A percentile compares a stretch with the other conserved stretches of the same genome.
These are phyloP conservation scores for Lotmaria passim DNA, from an alignment of 208 protist species.

Conservation along the genomic window DNA sequence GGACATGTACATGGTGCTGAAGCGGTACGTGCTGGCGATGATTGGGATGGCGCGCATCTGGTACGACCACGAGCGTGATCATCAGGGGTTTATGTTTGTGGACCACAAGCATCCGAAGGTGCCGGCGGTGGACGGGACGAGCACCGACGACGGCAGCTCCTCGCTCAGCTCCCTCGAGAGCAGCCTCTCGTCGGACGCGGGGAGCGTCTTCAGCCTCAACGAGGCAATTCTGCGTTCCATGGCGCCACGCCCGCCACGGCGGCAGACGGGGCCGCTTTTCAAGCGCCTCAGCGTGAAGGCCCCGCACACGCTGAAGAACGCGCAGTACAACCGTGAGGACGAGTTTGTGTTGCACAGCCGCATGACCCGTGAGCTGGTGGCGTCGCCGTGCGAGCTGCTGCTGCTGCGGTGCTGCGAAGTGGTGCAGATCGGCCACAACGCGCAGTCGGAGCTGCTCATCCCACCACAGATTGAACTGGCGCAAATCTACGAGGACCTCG, in stretches of 20 bases:
- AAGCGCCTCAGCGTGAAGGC: conserved; percentile 51
- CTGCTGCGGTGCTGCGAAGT: conserved; percentile 88
- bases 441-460: conserved; percentile 87
- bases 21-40: conserved; percentile 84
- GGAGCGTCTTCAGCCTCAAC: conserved; percentile 81
- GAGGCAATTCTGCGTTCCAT: conserved; percentile 79
- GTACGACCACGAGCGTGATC: conserved; percentile 81
- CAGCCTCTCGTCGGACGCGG: conserved; percentile 52
- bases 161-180: conserved; percentile 66
- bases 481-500: conserved; percentile 83
- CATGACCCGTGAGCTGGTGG: conserved; percentile 81
- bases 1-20: conserved; percentile 86
- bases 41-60: conserved; percentile 81
- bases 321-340: conserved; percentile 48
- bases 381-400: conserved; percentile 82
- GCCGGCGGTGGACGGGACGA: conserved; percentile 25
- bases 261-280: conserved; percentile 62
- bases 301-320: conserved; percentile 33
- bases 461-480: conserved; percentile 76
- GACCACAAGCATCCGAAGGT: conserved; percentile 41
- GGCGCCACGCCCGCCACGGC: conserved; percentile 59
- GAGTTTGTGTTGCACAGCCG: conserved; percentile 84
- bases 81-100: conserved; percentile 67
- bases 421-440: conserved; percentile 79
- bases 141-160: conserved; percentile 11